Percentiles rank a stretch among this genome's conserved stretches.
phyloP scores from a whole-genome alignment of 176 grass and related monocot species.

The Avena sativa region DNA sequence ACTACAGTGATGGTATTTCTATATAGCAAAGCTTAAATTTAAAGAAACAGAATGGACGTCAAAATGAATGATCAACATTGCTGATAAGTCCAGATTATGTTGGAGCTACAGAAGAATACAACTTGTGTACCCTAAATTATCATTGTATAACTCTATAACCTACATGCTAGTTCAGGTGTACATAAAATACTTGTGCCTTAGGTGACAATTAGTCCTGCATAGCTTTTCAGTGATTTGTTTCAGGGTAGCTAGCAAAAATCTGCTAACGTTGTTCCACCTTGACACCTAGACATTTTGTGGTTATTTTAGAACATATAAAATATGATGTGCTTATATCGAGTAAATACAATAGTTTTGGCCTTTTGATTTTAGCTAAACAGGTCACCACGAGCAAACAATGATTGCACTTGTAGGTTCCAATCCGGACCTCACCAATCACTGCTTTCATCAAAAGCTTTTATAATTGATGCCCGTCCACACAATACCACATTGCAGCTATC shows the following conservation, averaged over 20 bases:
- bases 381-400: slow-evolving; percentile 5
- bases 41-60: background rate
- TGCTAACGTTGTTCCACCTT: background rate
- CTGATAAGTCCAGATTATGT: background rate
- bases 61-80: background rate
- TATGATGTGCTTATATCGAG: background rate
- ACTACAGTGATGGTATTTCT: background rate
- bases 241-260: background rate
- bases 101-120: background rate
- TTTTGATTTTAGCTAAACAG: background rate
- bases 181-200: background rate
- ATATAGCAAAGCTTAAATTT: slow-evolving; percentile 16
- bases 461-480: background rate
- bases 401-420: slow-evolving; percentile 20
- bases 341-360: background rate
- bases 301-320: background rate
- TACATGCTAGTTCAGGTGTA: slow-evolving; percentile 7
- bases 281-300: background rate
- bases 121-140: background rate
- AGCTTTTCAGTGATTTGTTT: background rate
- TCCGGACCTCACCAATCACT: background rate
- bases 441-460: slow-evolving; percentile 8
- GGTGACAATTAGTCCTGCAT: background rate
- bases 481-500: slow-evolving; percentile 21
- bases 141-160: background rate